A percentile compares a stretch with the other conserved stretches of the same genome.
Conservation (phyloP, 1,284 basidiomycete species). For the Porodaedalea pini region DNA sequence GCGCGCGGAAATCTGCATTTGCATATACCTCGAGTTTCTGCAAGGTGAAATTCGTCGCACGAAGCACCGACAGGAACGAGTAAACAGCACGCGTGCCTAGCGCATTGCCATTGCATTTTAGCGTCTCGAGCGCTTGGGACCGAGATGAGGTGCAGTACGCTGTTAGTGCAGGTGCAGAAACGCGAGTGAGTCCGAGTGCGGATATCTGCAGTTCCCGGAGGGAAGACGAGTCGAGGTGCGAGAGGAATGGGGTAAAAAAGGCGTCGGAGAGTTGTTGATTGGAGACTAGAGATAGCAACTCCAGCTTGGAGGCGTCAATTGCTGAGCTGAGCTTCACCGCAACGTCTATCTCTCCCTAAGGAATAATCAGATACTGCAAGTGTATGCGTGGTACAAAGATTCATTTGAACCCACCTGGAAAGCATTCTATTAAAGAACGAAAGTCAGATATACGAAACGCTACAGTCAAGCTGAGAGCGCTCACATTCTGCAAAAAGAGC, state of each 20-base stretch:
- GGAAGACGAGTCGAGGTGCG: constrained; percentile 41
- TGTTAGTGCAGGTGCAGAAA: constrained; percentile 41
- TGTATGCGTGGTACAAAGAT: neutral
- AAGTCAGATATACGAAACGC: constrained; percentile 26
- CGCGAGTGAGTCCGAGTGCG: constrained; percentile 45
- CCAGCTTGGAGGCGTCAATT: constrained; percentile 46
- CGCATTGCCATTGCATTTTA: constrained; percentile 56
- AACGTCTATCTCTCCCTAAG: constrained; percentile 38
- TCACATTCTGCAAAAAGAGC: constrained; percentile 55
- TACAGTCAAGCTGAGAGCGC: constrained; percentile 24
- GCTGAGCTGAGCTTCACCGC: constrained; percentile 40
- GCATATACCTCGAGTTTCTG: constrained; percentile 49
- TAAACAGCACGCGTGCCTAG: constrained; percentile 45
- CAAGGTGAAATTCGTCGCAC: constrained; percentile 48
- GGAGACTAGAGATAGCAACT: constrained; percentile 42
- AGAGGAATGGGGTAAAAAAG: constrained; percentile 50
- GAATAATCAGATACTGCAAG: constrained; percentile 4
- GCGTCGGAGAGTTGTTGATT: constrained; percentile 43
- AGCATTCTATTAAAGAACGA: constrained; percentile 25
- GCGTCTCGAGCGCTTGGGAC: constrained; percentile 43
- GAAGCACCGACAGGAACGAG: constrained; percentile 44
- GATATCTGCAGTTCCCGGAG: constrained; percentile 57
- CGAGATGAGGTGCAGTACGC: constrained; percentile 51
- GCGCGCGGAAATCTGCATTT: constrained; percentile 43
- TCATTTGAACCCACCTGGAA: constrained; percentile 25